Evolutionary conservation across 2,329 filamentous ascomycete species (phyloP).

Genomic region (Zasmidium citrigriseum): DNA sequence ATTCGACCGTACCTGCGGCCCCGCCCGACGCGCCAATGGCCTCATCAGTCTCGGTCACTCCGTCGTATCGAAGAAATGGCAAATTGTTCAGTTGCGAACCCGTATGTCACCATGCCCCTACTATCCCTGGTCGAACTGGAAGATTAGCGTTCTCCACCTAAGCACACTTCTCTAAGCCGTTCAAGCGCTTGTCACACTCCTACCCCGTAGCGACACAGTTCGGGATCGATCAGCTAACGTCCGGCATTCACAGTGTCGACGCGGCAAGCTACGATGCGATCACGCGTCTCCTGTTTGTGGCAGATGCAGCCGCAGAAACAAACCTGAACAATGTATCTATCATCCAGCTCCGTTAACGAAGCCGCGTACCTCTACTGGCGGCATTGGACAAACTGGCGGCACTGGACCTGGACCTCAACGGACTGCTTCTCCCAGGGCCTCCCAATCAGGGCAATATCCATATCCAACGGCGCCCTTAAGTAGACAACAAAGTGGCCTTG

Average conservation of each 20-base stretch:
- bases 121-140: neutral
- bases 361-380: conserved; percentile 17
- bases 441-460: conserved; percentile 8
- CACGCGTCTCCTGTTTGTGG: conserved; percentile 35
- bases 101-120: conserved; percentile 22
- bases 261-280: conserved; percentile 38
- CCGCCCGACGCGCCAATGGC: neutral
- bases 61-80: conserved; percentile 35
- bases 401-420: conserved; percentile 20
- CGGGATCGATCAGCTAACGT: conserved; percentile 1
- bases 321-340: conserved; percentile 35
- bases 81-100: conserved; percentile 38
- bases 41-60: conserved; percentile 12
- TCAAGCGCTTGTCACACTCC: too few relatives aligned
- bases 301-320: conserved; percentile 34
- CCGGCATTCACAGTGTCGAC: conserved; percentile 26
- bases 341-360: conserved; percentile 37
- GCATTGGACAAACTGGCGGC: too few relatives aligned
- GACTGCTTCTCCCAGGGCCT: conserved; percentile 12
- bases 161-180: too few relatives aligned
- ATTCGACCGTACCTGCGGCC: neutral
- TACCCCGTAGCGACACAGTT: too few relatives aligned
- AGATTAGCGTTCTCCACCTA: too few relatives aligned
- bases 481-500: conserved; percentile 7
- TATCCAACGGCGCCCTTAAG: conserved; percentile 11